Base-by-base conservation (phyloP, 108 stramenopile species). In the Cylindrotheca fusiformis region DNA sequence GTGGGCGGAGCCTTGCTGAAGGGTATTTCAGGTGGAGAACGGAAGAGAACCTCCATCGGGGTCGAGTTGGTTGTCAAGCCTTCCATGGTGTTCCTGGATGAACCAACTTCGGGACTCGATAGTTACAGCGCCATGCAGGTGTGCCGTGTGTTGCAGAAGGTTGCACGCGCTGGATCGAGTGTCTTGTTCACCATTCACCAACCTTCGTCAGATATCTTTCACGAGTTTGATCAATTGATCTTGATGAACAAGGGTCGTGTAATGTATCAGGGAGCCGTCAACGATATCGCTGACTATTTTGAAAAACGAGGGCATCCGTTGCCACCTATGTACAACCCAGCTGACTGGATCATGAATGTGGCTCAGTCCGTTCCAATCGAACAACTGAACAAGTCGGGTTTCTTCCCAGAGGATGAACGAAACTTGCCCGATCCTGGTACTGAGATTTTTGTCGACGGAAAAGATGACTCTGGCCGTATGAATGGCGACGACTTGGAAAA, bases 171-270 rank as follows among this genome's bases (percentile, higher is more conserved):
- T 17, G 79, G 85, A 26, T 46, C 80, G 14, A 72, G 83, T 25
- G 79, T 89, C 2, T 49, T 87, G 12, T 82, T 86, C 29, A 85
- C 86, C 8, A 86, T 93, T 51, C 91, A 93, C 52, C 91, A 93
- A 63, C 91, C 91, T 5, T 26, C 78, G 17, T 78, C 83, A 6
- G 83, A 82, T 27, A 77, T 89, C 4, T 82, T 93, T 28, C 54
- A 55, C 14, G 60, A 55, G 26, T 77, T 89, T 67, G 84, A 89
- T 32, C 67, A 67, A 36, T 22, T 85, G 44, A 72, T 88, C 49
- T 65, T 88, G 26, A 23, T 91, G 30, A 68, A 76, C 32, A 55
- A 63, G 19, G 82, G 86, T 1, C 27, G 65, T 18, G 65, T 81
- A 46, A 61, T 84, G 63, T 84, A 84, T 70, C 32, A 76, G 1